phyloP scores from a whole-genome alignment of 2,329 filamentous ascomycete species.

The Cladosporium velox region DNA sequence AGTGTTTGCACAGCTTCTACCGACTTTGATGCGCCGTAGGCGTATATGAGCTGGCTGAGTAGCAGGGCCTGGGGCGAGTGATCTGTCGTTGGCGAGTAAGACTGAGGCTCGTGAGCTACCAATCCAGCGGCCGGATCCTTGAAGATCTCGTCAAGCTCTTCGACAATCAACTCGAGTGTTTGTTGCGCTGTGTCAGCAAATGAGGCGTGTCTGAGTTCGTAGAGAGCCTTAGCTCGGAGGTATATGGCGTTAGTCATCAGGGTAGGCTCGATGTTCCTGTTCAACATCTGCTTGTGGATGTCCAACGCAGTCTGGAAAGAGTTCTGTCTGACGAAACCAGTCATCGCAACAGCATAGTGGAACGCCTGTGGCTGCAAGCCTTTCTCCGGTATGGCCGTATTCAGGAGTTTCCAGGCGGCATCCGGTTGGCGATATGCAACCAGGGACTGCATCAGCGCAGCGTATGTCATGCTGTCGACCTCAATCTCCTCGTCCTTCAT shows the following conservation, averaged over 20 bases:
- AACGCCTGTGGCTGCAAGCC: conserved; percentile 48
- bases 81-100: conserved; percentile 14
- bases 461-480: conserved; percentile 61
- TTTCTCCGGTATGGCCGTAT: conserved; percentile 52
- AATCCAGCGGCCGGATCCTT: conserved; percentile 42
- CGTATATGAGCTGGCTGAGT: conserved; percentile 58
- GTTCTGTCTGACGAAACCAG: conserved; percentile 47
- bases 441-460: conserved; percentile 61
- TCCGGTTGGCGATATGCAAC: conserved; percentile 55
- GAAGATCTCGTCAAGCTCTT: conserved; percentile 32
- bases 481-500: conserved; percentile 57
- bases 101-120: conserved; percentile 46
- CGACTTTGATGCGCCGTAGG: conserved; percentile 53
- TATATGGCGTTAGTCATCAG: conserved; percentile 48
- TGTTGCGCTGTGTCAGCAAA: conserved; percentile 18
- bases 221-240: conserved; percentile 38
- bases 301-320: conserved; percentile 51
- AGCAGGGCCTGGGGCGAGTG: conserved; percentile 43
- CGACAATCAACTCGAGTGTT: conserved; percentile 37
- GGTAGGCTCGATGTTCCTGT: conserved; percentile 42
- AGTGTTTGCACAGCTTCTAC: conserved; percentile 47
- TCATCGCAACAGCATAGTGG: conserved; percentile 58
- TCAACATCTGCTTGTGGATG: conserved; percentile 51
- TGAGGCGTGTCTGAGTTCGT: conserved; percentile 44
- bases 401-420: conserved; percentile 57